A percentile compares a stretch with the other conserved stretches of the same genome.
Conservation (phyloP, 768 basidiomycete genomes). For the Rhodotorula sphaerocarpa region DNA sequence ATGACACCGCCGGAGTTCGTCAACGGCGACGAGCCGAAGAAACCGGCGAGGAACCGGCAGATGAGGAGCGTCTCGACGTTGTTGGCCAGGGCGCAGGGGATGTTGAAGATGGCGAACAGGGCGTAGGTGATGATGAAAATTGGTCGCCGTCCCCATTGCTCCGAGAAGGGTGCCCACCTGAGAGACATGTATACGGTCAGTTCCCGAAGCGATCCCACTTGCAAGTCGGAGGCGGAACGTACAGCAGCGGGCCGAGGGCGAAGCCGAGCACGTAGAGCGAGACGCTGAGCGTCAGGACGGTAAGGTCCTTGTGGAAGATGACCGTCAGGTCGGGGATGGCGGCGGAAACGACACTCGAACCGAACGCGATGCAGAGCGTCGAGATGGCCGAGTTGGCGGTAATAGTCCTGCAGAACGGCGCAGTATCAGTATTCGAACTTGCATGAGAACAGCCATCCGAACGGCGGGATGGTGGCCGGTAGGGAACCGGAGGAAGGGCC, state of each 20-base stretch:
- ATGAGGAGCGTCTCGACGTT: constrained; percentile 56
- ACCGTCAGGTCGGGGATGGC: constrained; percentile 24
- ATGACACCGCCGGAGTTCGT: constrained; percentile 53
- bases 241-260: constrained; percentile 32
- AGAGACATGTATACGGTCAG: constrained; percentile 25
- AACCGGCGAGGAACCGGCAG: constrained; percentile 51
- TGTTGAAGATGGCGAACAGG: constrained; percentile 48
- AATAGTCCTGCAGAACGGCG: constrained; percentile 13
- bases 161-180: constrained; percentile 41
- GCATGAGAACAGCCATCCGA: too few species aligned
- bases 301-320: constrained; percentile 10
- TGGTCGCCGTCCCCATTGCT: constrained; percentile 44
- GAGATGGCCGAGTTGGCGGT: constrained; percentile 28
- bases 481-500: too few species aligned
- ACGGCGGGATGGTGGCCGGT: too few species aligned
- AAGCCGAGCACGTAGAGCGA: constrained; percentile 42
- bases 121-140: constrained; percentile 49
- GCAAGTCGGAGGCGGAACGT: not conserved
- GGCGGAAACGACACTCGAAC: constrained; percentile 32
- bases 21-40: constrained; percentile 57
- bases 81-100: constrained; percentile 56
- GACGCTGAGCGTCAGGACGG: constrained; percentile 37
- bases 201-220: too few species aligned
- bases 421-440: too few species aligned
- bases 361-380: constrained; percentile 38